A percentile compares a stretch with the other conserved stretches of the same genome.
Evolutionary conservation across 345 rosid genomes (phyloP).

Genomic region (Brassica nigra): DNA sequence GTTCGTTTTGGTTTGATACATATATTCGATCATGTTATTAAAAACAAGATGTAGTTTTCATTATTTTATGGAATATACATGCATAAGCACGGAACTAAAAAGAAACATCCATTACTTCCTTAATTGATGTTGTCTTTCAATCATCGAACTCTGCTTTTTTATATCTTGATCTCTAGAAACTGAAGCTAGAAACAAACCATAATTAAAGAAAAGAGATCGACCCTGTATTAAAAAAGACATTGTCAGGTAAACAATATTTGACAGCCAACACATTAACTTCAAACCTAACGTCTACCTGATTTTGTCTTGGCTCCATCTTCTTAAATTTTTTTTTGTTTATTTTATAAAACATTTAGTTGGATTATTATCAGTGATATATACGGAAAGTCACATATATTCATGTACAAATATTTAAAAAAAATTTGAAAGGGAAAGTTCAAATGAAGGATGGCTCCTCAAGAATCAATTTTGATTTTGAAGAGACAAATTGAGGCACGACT

Average conservation of each 20-base stretch:
- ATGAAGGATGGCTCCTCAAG: conserved; percentile 33
- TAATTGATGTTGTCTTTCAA: conserved; percentile 6
- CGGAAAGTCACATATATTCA: neutral
- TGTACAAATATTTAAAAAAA: conserved; percentile 7
- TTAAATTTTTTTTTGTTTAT: conserved; percentile 30
- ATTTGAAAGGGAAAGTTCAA: conserved; percentile 37
- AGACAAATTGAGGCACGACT: conserved; percentile 41
- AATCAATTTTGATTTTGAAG: conserved; percentile 36
- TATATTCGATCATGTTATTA: neutral
- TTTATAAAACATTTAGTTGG: conserved; percentile 15
- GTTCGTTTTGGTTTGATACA: neutral
- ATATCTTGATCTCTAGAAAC: conserved; percentile 10
- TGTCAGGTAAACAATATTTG: conserved; percentile 42
- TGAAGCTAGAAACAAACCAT: conserved; percentile 31
- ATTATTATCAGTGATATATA: conserved; percentile 5
- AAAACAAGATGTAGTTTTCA: neutral
- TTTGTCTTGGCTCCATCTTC: conserved; percentile 40
- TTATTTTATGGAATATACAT: neutral
- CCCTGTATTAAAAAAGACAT: conserved; percentile 39
- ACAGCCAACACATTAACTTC: conserved; percentile 44
- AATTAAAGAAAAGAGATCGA: conserved; percentile 18
- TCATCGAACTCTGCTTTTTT: neutral
- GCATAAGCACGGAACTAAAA: neutral
- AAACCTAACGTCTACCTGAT: conserved; percentile 45
- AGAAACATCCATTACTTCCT: neutral